A percentile compares a stretch with the other conserved stretches of the same genome.
Conservation (phyloP, 306 rosid species). For the Notholithocarpus densiflorus region DNA sequence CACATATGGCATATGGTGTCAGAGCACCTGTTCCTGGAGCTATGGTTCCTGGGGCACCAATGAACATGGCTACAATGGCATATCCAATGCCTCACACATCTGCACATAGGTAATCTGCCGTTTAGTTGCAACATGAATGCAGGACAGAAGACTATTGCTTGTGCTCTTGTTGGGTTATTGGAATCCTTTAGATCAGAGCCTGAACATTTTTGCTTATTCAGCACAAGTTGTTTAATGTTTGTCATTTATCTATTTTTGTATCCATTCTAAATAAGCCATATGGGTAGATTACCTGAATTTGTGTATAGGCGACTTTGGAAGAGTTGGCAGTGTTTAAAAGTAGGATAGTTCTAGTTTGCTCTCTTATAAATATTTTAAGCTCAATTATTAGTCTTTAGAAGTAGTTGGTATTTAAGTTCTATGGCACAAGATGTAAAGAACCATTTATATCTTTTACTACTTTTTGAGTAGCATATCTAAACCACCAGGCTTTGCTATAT, state of each 20-base stretch:
- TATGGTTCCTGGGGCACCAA: constrained; percentile 73
- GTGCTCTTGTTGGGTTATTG: constrained; percentile 28
- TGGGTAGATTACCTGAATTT: constrained; percentile 25
- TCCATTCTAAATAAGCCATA: constrained; percentile 22
- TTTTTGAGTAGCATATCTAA: not conserved
- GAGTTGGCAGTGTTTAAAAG: constrained; percentile 19
- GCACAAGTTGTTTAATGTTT: constrained; percentile 22
- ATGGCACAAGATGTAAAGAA: constrained; percentile 17
- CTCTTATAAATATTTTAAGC: not conserved
- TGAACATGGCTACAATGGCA: constrained; percentile 68
- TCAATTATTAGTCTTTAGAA: constrained; percentile 1
- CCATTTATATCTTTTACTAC: not conserved
- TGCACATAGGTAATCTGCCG: constrained; percentile 62
- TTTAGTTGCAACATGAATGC: constrained; percentile 47
- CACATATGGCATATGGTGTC: constrained; percentile 79
- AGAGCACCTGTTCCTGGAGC: constrained; percentile 64
- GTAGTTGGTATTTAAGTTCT: constrained; percentile 5
- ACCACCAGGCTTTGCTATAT: not conserved
- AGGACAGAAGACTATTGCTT: constrained; percentile 45
- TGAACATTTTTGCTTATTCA: constrained; percentile 10
- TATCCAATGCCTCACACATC: constrained; percentile 73
- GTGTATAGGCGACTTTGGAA: constrained; percentile 33
- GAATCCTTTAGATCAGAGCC: constrained; percentile 14
- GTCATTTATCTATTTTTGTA: constrained; percentile 28
- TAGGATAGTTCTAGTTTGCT: constrained; percentile 5